Conservation (phyloP, 192 early-diverging fungal genomes). For the Backusella westeae region DNA sequence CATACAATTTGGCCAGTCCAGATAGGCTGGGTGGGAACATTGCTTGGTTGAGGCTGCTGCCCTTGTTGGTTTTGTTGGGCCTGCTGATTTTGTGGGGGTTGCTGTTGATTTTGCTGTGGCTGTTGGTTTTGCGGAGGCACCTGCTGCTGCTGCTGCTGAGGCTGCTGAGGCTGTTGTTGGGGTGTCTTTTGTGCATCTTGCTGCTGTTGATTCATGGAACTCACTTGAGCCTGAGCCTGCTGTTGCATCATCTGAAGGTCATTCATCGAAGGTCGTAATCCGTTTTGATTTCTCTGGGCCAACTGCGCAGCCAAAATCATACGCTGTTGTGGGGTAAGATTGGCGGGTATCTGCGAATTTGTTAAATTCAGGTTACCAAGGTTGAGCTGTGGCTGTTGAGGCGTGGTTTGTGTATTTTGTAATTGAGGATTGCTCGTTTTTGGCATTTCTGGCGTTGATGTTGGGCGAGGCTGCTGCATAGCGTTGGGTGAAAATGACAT, state of each 20-base stretch:
- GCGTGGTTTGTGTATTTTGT: background rate
- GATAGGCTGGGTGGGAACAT: slow-evolving; percentile 17
- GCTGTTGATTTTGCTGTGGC: slow-evolving; percentile 8
- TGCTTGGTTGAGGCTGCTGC: slow-evolving; percentile 8
- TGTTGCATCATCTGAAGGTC: slow-evolving; percentile 8
- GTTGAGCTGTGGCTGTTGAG: background rate
- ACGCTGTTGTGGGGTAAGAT: slow-evolving; percentile 19
- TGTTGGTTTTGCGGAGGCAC: background rate
- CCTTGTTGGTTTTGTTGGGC: slow-evolving; percentile 10
- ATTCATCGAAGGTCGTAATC: background rate
- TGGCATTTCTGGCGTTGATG: background rate
- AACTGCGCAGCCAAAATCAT: slow-evolving; percentile 18
- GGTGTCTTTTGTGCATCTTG: background rate
- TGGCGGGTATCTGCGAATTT: slow-evolving; percentile 8
- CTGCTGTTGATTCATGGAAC: background rate
- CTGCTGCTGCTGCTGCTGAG: background rate
- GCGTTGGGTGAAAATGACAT: slow-evolving; percentile 2
- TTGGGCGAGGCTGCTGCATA: slow-evolving; percentile 7
- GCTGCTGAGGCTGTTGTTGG: background rate
- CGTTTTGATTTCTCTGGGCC: slow-evolving; percentile 13
- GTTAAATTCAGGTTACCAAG: background rate
- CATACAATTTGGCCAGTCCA: slow-evolving; percentile 42
- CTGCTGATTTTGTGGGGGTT: slow-evolving; percentile 19
- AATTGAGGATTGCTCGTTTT: background rate
- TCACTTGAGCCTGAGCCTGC: background rate